These are phyloP conservation scores for Colletotrichum sp. DNA, from an alignment of 2,329 filamentous ascomycete genomes.

Conservation along the genomic window DNA sequence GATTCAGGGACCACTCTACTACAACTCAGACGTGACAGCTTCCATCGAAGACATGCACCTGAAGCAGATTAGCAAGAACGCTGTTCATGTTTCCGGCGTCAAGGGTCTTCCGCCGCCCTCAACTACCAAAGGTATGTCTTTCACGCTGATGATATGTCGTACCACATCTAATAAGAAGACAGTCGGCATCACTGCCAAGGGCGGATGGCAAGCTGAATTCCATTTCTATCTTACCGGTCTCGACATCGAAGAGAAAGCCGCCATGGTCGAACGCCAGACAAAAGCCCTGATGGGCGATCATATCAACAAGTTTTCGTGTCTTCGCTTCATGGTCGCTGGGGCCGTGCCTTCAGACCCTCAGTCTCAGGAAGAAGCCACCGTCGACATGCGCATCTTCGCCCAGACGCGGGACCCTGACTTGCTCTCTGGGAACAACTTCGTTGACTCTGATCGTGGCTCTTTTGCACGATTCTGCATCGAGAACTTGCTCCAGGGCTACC, in stretches of 20 bases:
- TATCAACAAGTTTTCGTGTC: constrained; percentile 46
- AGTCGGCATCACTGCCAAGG: constrained; percentile 52
- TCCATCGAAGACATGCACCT: constrained; percentile 39
- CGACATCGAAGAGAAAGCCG: constrained; percentile 52
- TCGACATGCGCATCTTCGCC: constrained; percentile 48
- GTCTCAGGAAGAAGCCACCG: constrained; percentile 46
- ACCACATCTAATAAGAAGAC: constrained; percentile 17
- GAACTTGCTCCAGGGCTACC: constrained; percentile 44
- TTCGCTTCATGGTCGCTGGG: constrained; percentile 50
- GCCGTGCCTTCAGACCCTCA: constrained; percentile 35
- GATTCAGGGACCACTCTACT: constrained; percentile 49
- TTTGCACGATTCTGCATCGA: constrained; percentile 40
- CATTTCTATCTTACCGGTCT: constrained; percentile 53
- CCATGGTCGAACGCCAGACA: constrained; percentile 52
- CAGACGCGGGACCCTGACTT: constrained; percentile 36
- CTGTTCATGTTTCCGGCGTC: constrained; percentile 45
- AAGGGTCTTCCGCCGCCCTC: constrained; percentile 29
- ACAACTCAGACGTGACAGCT: constrained; percentile 54
- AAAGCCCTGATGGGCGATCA: constrained; percentile 43
- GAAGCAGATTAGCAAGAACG: constrained; percentile 35
- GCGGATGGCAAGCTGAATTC: constrained; percentile 50
- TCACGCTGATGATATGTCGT: neutral
- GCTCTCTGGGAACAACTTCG: constrained; percentile 22
- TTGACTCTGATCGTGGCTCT: constrained; percentile 27
- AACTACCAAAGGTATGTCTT: neutral